Base-by-base conservation (phyloP, 805 yeast genomes). In the Wickerhamomyces subpelliculosus region DNA sequence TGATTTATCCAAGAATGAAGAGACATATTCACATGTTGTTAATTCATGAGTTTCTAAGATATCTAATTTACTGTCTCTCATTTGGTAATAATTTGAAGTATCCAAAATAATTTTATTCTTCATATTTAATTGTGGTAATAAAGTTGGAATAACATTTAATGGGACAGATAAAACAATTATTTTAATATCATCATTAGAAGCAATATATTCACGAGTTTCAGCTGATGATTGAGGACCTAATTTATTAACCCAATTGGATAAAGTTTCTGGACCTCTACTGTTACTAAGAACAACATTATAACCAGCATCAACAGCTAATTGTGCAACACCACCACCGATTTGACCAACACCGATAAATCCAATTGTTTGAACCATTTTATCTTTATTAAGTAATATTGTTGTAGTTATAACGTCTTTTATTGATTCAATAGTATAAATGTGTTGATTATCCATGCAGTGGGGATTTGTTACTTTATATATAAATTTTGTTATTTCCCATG, bases 271-370 rank as follows among this genome's bases (percentile, higher is more conserved):
- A 29, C 32, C 32, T 29, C 32, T 29, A n/a, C 20, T 14, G 19
- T 29, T 29, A 19, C 22, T 18, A 10, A 29, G 8, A 14, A 29
- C 32, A 19, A 29, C 32, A 2, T 29, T 29, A 12, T 18, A 29
- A 7, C 32, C 32, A 13, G 21, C 22, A n/a, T 29, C 16, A 12
- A 29, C 22, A 19, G 32, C 32, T 19, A 29, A 18, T 29, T 19
- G 10, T 3, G 32, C 32, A 29, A 29, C 32, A 5, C 22, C 19
- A 29, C 32, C 32, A 29, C 32, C 32, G 11, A 29, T 29, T 29
- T 29, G 32, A 29, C 32, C 32, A 14, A 29, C 32, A 18, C 32
- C 32, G 13, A 29, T 29, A 10, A 29, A 29, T 11, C 32, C 32
- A 19, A 29, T 29, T 18, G 32, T 29, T 29, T 29, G 23, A 8